phyloP scores from a whole-genome alignment of 768 basidiomycete species.

The Gymnopilus junonius region DNA sequence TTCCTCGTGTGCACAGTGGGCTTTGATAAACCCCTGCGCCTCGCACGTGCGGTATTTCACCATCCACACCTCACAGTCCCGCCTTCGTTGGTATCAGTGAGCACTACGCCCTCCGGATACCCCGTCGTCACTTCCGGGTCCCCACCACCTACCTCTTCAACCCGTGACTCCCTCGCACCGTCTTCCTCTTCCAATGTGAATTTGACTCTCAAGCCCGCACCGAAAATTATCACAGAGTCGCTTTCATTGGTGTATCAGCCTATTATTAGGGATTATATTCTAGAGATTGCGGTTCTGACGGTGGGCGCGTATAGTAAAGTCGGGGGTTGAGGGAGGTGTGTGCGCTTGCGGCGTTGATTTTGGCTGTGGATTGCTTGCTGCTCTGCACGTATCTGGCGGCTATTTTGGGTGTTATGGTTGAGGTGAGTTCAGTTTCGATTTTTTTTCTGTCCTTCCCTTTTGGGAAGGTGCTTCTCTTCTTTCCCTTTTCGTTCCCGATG shows the following conservation, averaged over 20 bases:
- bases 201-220: conserved; percentile 67
- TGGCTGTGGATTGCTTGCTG: conserved; percentile 85
- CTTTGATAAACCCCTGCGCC: conserved; percentile 95
- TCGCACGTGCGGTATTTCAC: conserved; percentile 88
- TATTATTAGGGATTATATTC: conserved; percentile 90
- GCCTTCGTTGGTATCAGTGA: conserved; percentile 4
- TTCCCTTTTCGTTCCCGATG: not conserved
- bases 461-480: conserved; percentile 1
- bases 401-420: conserved; percentile 93
- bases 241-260: conserved; percentile 77
- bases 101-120: conserved; percentile 12
- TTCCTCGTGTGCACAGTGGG: conserved; percentile 98
- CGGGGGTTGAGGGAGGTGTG: conserved; percentile 94
- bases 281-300: conserved; percentile 89
- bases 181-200: conserved; percentile 10
- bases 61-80: conserved; percentile 48
- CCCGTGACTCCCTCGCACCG: conserved; percentile 38
- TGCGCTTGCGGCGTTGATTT: conserved; percentile 87
- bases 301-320: conserved; percentile 89
- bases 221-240: conserved; percentile 84
- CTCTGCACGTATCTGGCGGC: conserved; percentile 91
- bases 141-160: conserved; percentile 29
- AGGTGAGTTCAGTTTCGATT: conserved; percentile 54
- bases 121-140: conserved; percentile 21
- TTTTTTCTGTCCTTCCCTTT: not conserved